A percentile compares a stretch with the other conserved stretches of the same genome.
Conservation (phyloP, 805 yeast genomes). For the Saccharomycopsis microspora region DNA sequence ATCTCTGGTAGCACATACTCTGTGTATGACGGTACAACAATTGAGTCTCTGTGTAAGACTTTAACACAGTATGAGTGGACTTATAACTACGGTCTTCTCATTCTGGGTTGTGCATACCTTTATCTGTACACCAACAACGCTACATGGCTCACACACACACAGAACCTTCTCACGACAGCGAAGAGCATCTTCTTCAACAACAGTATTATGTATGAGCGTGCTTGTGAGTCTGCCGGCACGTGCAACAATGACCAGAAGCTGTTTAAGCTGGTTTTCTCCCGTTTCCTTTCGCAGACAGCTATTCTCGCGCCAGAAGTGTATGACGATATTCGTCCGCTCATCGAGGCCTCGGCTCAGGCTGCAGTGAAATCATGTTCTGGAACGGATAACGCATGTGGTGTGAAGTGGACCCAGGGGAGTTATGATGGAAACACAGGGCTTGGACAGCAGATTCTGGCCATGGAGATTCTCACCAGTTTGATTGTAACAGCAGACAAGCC, state of each 20-base stretch:
- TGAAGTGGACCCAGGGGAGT: constrained; percentile 47
- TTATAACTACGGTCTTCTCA: constrained; percentile 59
- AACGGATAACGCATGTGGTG: constrained; percentile 58
- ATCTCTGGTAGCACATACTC: constrained; percentile 23
- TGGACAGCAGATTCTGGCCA: constrained; percentile 77
- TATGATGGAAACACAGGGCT: constrained; percentile 68
- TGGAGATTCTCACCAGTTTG: constrained; percentile 47
- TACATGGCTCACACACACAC: constrained; percentile 46
- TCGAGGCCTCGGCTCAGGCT: constrained; percentile 46
- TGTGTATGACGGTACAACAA: constrained; percentile 24
- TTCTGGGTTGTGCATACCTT: constrained; percentile 60
- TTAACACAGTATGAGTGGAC: constrained; percentile 55
- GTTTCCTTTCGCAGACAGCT: constrained; percentile 55
- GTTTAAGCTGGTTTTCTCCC: constrained; percentile 58
- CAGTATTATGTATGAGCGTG: constrained; percentile 54
- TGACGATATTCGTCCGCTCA: constrained; percentile 32
- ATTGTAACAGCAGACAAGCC: constrained; percentile 22
- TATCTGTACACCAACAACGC: constrained; percentile 50
- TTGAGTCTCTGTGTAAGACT: constrained; percentile 48
- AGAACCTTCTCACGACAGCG: constrained; percentile 35
- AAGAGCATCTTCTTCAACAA: constrained; percentile 36
- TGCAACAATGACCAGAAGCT: constrained; percentile 71
- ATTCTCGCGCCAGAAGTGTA: constrained; percentile 45
- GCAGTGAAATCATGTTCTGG: constrained; percentile 78
- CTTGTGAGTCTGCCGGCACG: constrained; percentile 45